Evolutionary conservation across 1,284 basidiomycete genomes (phyloP).

Genomic region (Cutaneotrichosporon sp.): DNA sequence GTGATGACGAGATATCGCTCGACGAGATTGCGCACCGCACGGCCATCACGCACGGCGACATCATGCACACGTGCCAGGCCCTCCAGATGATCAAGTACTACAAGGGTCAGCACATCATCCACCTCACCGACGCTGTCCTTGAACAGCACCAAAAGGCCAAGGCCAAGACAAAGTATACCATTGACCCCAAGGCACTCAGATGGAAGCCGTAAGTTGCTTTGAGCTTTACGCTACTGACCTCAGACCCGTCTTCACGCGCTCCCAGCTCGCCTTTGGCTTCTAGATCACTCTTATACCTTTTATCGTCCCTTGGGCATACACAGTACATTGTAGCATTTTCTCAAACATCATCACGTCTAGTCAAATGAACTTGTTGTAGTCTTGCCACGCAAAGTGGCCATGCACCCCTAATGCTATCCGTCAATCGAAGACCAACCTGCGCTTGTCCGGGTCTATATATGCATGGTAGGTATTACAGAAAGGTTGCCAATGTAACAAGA

Average conservation of each 20-base stretch:
- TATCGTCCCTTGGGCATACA: neutral
- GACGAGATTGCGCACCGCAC: conserved; percentile 97
- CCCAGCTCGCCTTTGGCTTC: conserved; percentile 84
- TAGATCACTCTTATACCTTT: conserved; percentile 30
- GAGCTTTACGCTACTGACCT: neutral
- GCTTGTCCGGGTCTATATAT: neutral
- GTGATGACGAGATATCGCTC: conserved; percentile 70
- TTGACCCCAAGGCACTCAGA: conserved; percentile 68
- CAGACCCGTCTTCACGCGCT: conserved; percentile 74
- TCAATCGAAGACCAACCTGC: too few relatives aligned
- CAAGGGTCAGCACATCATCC: conserved; percentile 91
- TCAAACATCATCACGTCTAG: neutral
- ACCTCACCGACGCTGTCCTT: conserved; percentile 81
- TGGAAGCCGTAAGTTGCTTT: conserved; percentile 70
- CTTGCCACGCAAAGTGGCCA: neutral
- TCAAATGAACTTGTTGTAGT: neutral
- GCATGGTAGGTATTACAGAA: neutral
- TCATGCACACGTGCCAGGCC: conserved; percentile 97
- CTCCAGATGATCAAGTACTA: conserved; percentile 93
- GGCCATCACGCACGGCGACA: conserved; percentile 91
- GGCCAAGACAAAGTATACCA: conserved; percentile 71
- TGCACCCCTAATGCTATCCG: too few relatives aligned
- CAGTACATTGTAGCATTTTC: conserved; percentile 6
- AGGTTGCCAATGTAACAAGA: neutral
- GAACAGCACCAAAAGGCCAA: conserved; percentile 82